These are phyloP conservation scores for Tremella yokohamensis DNA, from an alignment of 768 basidiomycete species.

Conservation along the genomic window DNA sequence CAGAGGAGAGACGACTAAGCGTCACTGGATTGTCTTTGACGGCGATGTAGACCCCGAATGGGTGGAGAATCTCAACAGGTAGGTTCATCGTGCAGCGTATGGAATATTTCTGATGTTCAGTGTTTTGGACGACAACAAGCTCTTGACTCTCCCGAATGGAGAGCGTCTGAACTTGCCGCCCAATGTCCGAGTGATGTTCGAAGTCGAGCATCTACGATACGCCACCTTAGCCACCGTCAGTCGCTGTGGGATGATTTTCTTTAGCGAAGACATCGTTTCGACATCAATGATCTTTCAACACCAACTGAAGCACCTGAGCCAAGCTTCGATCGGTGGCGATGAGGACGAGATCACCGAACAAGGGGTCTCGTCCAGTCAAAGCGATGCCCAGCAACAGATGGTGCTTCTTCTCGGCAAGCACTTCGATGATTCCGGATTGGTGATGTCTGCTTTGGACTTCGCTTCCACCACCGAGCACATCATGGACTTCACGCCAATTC, in stretches of 20 bases:
- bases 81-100: slow-evolving; percentile 18
- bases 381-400: slow-evolving; percentile 53
- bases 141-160: slow-evolving; percentile 93
- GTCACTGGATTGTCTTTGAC: slow-evolving; percentile 99
- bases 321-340: slow-evolving; percentile 76
- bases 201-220: slow-evolving; percentile 95
- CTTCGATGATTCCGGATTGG: slow-evolving; percentile 77
- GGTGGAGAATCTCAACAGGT: slow-evolving; percentile 99
- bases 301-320: slow-evolving; percentile 73
- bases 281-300: slow-evolving; percentile 86
- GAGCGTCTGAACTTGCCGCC: slow-evolving; percentile 94
- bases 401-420: slow-evolving; percentile 68
- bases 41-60: slow-evolving; percentile 99
- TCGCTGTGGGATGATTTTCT: slow-evolving; percentile 99
- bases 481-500: slow-evolving; percentile 93
- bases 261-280: slow-evolving; percentile 92
- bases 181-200: slow-evolving; percentile 99
- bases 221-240: slow-evolving; percentile 97
- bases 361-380: slow-evolving; percentile 50
- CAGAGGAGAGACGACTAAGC: slow-evolving; percentile 89
- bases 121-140: slow-evolving; percentile 97
- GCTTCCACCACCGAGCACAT: slow-evolving; percentile 90
- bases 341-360: slow-evolving; percentile 63
- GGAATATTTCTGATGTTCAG: slow-evolving; percentile 54
- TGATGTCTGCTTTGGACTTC: slow-evolving; percentile 70